phyloP scores from a whole-genome alignment of 1,284 basidiomycete species.

The Cryptococcus sp. region DNA sequence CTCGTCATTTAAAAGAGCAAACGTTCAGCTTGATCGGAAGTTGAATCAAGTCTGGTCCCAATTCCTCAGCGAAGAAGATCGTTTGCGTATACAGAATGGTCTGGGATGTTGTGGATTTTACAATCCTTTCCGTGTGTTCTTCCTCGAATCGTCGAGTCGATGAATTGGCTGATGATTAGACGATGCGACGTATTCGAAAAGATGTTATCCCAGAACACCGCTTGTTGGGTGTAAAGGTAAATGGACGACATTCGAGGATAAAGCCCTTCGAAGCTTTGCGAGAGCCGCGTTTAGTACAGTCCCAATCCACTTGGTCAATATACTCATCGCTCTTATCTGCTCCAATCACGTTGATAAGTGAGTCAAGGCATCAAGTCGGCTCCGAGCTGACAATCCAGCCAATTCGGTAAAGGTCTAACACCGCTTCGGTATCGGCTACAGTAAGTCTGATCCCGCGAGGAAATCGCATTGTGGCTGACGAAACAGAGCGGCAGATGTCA shows the following conservation, averaged over 20 bases:
- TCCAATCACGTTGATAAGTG: conserved; percentile 35
- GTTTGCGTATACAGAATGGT: conserved; percentile 34
- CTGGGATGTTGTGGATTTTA: conserved; percentile 43
- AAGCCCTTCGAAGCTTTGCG: conserved; percentile 20
- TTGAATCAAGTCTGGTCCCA: conserved; percentile 44
- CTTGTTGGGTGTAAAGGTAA: conserved; percentile 43
- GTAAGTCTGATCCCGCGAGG: conserved; percentile 15
- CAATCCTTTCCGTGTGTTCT: conserved; percentile 33
- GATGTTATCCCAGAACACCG: conserved; percentile 41
- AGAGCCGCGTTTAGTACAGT: conserved; percentile 28
- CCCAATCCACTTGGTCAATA: conserved; percentile 34
- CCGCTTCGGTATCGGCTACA: conserved; percentile 28
- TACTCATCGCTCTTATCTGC: conserved; percentile 29
- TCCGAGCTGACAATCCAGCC: conserved; percentile 5
- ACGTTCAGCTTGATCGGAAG: conserved; percentile 37
- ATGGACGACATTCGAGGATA: conserved; percentile 28
- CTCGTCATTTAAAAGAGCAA: conserved; percentile 36
- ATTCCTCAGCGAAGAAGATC: conserved; percentile 28
- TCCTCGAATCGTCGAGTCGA: neutral
- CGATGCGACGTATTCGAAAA: conserved; percentile 41
- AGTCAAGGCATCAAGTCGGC: neutral
- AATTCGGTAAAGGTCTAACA: conserved; percentile 30
- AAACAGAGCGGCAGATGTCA: conserved; percentile 19
- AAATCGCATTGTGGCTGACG: no score
- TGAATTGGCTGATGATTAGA: conserved; percentile 18